phyloP scores from a whole-genome alignment of 495 filamentous ascomycete species.

The Oleoguttula mirabilis region DNA sequence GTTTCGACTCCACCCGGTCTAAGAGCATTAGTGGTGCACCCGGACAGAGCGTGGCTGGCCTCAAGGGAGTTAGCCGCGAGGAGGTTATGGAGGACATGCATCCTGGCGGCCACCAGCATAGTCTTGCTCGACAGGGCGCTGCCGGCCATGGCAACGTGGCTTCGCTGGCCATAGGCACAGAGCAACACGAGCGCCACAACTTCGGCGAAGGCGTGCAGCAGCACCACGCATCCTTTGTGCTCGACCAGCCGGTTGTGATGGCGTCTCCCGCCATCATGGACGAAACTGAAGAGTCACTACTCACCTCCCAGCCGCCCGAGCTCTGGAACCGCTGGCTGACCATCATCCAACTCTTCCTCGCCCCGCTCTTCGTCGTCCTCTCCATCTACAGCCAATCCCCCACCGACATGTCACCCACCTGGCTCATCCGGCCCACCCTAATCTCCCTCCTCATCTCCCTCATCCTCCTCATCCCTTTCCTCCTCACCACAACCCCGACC shows the following conservation, averaged over 20 bases:
- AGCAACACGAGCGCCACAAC: conserved; percentile 22
- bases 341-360: conserved; percentile 70
- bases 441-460: conserved; percentile 61
- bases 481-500: conserved; percentile 48
- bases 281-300: not conserved
- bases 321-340: conserved; percentile 85
- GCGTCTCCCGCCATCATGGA: not conserved
- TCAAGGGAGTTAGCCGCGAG: not conserved
- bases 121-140: not conserved
- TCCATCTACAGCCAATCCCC: conserved; percentile 49
- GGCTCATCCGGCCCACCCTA: conserved; percentile 51
- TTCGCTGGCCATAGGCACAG: conserved; percentile 15
- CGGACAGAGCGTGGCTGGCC: not conserved
- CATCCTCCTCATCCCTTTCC: conserved; percentile 46
- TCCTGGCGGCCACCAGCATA: conserved; percentile 1
- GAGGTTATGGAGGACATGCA: not conserved
- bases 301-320: not conserved
- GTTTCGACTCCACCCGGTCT: not conserved
- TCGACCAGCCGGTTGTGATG: not conserved
- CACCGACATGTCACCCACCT: conserved; percentile 32
- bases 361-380: conserved; percentile 69
- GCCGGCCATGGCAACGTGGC: not conserved
- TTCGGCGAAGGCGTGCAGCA: not conserved
- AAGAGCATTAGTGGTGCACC: conserved; percentile 2
- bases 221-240: not conserved